Evolutionary conservation across 1,284 basidiomycete species (phyloP).

Genomic region (Pseudomicrostroma phylloplanum): DNA sequence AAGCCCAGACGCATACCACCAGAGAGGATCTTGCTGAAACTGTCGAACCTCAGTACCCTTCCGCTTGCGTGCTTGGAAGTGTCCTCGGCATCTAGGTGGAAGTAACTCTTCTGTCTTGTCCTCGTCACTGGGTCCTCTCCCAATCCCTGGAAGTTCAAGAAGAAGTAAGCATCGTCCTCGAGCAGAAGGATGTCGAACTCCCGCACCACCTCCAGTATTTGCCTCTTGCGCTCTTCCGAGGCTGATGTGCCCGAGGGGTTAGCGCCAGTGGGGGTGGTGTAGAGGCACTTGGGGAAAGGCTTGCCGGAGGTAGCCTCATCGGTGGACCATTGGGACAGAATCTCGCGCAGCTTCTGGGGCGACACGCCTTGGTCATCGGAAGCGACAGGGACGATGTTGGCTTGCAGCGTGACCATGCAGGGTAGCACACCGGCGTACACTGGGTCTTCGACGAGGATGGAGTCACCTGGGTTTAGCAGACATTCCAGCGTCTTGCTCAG

Average conservation of each 20-base stretch:
- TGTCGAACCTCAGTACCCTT: slow-evolving; percentile 46
- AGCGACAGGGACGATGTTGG: slow-evolving; percentile 57
- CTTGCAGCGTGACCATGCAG: slow-evolving; percentile 26
- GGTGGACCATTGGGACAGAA: slow-evolving; percentile 68
- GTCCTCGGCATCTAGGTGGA: slow-evolving; percentile 37
- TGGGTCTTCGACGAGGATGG: slow-evolving; percentile 72
- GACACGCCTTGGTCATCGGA: slow-evolving; percentile 73
- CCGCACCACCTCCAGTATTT: slow-evolving; percentile 67
- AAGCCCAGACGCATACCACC: slow-evolving; percentile 62
- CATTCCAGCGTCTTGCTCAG: slow-evolving; percentile 63
- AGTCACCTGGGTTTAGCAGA: slow-evolving; percentile 72
- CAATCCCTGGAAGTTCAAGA: slow-evolving; percentile 39
- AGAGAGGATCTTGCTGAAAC: slow-evolving; percentile 62
- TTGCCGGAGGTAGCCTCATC: slow-evolving; percentile 56
- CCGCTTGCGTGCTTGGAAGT: slow-evolving; percentile 29
- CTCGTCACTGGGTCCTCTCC: slow-evolving; percentile 36
- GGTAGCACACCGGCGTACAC: slow-evolving; percentile 35
- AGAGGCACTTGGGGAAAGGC: slow-evolving; percentile 69
- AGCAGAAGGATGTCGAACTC: slow-evolving; percentile 55
- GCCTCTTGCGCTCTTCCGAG: slow-evolving; percentile 63
- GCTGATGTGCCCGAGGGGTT: slow-evolving; percentile 48
- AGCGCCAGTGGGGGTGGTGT: slow-evolving; percentile 61
- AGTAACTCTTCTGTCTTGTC: slow-evolving; percentile 32
- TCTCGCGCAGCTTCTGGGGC: slow-evolving; percentile 61
- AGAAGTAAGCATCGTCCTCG: slow-evolving; percentile 46